Evolutionary conservation across 2,329 filamentous ascomycete species (phyloP).

Genomic region (Cladophialophora chaetospira): DNA sequence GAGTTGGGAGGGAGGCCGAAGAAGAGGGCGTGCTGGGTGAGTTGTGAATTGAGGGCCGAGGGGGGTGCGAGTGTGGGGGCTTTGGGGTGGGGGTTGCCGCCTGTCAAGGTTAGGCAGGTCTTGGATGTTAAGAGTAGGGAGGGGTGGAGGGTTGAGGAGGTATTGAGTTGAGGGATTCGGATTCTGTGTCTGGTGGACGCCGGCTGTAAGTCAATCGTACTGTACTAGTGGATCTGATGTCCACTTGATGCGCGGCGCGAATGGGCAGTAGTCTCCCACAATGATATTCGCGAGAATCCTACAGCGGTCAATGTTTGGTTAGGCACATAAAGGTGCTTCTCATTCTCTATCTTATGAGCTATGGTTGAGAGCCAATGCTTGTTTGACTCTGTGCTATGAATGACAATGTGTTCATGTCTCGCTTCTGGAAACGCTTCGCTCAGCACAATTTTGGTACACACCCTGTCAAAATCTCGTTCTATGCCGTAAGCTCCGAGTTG

Average conservation of each 20-base stretch:
- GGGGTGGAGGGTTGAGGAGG: conserved; percentile 33
- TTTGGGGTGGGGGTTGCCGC: conserved; percentile 80
- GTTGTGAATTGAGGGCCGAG: conserved; percentile 71
- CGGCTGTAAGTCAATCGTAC: too few relatives aligned
- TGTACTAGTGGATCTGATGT: too few relatives aligned
- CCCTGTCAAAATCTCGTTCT: not conserved
- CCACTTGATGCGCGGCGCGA: too few relatives aligned
- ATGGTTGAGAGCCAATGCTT: not conserved
- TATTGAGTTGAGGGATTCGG: conserved; percentile 17
- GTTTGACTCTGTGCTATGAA: too few relatives aligned
- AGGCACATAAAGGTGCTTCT: not conserved
- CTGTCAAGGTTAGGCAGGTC: conserved; percentile 80
- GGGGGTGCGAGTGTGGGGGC: conserved; percentile 46
- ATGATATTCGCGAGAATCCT: too few relatives aligned
- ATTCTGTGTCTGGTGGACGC: too few relatives aligned
- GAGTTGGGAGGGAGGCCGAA: conserved; percentile 50
- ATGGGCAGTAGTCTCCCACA: too few relatives aligned
- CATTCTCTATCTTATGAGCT: not conserved
- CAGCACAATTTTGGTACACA: not conserved
- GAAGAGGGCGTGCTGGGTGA: conserved; percentile 76
- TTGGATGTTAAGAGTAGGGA: conserved; percentile 73
- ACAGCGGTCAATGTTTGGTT: too few relatives aligned
- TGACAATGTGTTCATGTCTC: too few relatives aligned
- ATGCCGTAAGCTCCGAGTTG: not conserved
- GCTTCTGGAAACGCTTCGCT: not conserved